Percentiles rank a stretch among this genome's conserved stretches.
These are phyloP conservation scores for Penicillium crystallinum DNA, from an alignment of 495 filamentous ascomycete species.

Conservation along the genomic window DNA sequence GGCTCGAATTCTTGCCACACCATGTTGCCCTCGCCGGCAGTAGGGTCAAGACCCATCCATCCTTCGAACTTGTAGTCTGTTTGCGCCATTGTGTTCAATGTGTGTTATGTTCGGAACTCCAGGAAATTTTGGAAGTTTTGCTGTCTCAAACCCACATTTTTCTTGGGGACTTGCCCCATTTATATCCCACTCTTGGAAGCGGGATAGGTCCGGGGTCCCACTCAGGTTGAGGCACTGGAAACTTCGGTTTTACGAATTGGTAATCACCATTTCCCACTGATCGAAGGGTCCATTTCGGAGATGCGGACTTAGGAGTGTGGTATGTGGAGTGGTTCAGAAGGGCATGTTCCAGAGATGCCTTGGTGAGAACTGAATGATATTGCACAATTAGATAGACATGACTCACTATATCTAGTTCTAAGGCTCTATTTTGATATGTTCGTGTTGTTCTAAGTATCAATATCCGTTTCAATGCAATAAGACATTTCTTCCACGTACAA, in stretches of 20 bases:
- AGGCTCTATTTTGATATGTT: too few species aligned
- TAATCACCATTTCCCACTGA: conserved; percentile 5
- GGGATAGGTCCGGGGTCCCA: neutral
- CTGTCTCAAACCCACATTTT: neutral
- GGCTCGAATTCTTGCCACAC: conserved; percentile 71
- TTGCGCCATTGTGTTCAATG: conserved; percentile 22
- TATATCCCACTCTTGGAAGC: conserved; percentile 6
- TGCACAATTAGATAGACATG: too few species aligned
- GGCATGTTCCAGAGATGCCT: too few species aligned
- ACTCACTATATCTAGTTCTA: too few species aligned
- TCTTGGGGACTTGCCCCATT: conserved; percentile 8
- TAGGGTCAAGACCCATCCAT: conserved; percentile 66
- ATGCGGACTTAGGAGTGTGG: neutral
- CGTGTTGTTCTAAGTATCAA: too few species aligned
- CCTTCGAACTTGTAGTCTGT: conserved; percentile 68
- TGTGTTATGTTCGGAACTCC: neutral
- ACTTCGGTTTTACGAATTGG: conserved; percentile 12
- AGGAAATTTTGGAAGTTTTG: neutral
- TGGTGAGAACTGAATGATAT: too few species aligned
- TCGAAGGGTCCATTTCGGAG: neutral
- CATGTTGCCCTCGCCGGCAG: conserved; percentile 68
- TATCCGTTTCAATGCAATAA: too few species aligned
- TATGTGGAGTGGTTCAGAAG: neutral
- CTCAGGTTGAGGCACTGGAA: conserved; percentile 2
- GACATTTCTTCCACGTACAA: too few species aligned